Percentiles rank a stretch among this genome's conserved stretches.
These are phyloP conservation scores for Scheffersomyces illinoinensis DNA, from an alignment of 1,139 yeast species.

Conservation along the genomic window DNA sequence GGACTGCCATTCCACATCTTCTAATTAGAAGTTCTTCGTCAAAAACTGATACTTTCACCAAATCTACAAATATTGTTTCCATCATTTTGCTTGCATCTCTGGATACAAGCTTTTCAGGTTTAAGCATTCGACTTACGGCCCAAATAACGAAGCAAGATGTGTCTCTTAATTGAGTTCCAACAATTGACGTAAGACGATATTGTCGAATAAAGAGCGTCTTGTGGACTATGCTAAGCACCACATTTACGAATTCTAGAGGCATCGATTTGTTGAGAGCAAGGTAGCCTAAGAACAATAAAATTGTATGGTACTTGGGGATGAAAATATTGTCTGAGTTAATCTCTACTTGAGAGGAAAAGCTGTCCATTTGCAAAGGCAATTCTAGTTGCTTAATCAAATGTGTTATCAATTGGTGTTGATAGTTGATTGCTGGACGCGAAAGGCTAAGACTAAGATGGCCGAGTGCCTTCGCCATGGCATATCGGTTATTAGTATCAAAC, in stretches of 20 bases:
- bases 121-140: constrained; percentile 35
- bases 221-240: constrained; percentile 33
- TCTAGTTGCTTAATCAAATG: constrained; percentile 29
- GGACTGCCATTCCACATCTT: constrained; percentile 81
- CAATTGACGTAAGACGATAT: constrained; percentile 43
- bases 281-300: constrained; percentile 39
- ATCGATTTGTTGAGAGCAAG: constrained; percentile 28
- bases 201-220: constrained; percentile 57
- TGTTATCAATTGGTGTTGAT: constrained; percentile 32
- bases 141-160: constrained; percentile 73
- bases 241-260: constrained; percentile 25
- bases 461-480: constrained; percentile 39
- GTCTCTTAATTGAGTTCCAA: constrained; percentile 76
- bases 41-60: constrained; percentile 58
- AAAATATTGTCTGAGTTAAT: constrained; percentile 22
- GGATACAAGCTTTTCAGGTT: constrained; percentile 9
- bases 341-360: constrained; percentile 5
- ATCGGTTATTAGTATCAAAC: constrained; percentile 36
- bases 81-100: constrained; percentile 16
- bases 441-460: constrained; percentile 24
- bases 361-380: constrained; percentile 3
- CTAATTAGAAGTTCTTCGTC: constrained; percentile 76
- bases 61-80: constrained; percentile 34
- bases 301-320: constrained; percentile 36
- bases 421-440: constrained; percentile 28